Conservation (phyloP, 208 protist species). For the Acanthamoeba castellanii region DNA sequence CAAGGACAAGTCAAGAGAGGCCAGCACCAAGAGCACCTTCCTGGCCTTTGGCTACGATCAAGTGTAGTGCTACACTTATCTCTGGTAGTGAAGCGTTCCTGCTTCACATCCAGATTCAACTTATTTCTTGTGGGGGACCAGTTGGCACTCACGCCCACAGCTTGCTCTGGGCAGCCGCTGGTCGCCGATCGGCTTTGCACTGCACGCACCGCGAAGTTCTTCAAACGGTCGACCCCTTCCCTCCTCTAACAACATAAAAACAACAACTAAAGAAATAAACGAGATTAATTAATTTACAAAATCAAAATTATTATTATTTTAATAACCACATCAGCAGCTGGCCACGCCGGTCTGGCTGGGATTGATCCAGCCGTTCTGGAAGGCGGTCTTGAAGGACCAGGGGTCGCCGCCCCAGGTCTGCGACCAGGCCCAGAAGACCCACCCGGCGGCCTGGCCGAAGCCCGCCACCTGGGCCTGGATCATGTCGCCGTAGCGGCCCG, state of each 20-base stretch:
- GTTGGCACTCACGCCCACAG: not conserved
- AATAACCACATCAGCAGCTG: not conserved
- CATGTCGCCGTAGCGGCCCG: not conserved
- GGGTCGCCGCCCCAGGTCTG: constrained; percentile 14
- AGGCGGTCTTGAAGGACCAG: constrained; percentile 42
- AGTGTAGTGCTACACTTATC: not conserved
- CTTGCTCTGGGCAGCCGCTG: not conserved
- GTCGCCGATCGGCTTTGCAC: not conserved
- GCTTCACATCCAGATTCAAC: not conserved
- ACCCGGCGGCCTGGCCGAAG: not conserved
- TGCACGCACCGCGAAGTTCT: not conserved
- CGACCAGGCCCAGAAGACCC: constrained; percentile 18
- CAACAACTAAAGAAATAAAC: not conserved
- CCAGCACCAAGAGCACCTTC: not conserved
- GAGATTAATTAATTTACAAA: too few species aligned
- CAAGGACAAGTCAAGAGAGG: not conserved
- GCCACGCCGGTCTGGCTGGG: constrained; percentile 17
- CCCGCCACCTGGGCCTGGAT: not conserved
- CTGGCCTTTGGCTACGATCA: not conserved
- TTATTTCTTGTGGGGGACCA: constrained; percentile 5
- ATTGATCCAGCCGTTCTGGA: not conserved
- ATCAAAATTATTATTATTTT: too few species aligned
- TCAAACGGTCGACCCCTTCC: not conserved
- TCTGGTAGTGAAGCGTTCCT: constrained; percentile 4
- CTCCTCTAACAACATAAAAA: not conserved